phyloP scores from a whole-genome alignment of 2,329 filamentous ascomycete genomes.

The Capronia coronata region DNA sequence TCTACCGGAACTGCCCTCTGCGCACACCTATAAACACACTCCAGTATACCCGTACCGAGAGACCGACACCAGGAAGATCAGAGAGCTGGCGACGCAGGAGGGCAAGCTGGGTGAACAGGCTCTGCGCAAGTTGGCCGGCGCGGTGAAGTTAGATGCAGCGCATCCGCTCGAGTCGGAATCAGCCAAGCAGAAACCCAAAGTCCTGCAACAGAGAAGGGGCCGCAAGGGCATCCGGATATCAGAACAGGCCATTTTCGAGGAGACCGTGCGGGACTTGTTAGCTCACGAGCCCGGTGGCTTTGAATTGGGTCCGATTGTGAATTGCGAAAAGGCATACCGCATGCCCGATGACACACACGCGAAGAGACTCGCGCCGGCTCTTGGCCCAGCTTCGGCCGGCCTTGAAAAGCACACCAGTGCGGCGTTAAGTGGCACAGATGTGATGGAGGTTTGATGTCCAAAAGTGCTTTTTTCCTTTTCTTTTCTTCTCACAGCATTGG shows the following conservation, averaged over 20 bases:
- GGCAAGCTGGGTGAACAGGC: slow-evolving; percentile 60
- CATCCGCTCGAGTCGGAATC: slow-evolving; percentile 38
- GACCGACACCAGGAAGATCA: slow-evolving; percentile 52
- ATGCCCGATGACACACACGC: slow-evolving; percentile 34
- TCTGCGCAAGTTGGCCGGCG: slow-evolving; percentile 54
- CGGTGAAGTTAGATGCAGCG: slow-evolving; percentile 38
- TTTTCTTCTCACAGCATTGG: slow-evolving; percentile 21
- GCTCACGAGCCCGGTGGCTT: slow-evolving; percentile 35
- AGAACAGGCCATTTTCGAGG: slow-evolving; percentile 50
- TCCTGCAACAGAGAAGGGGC: slow-evolving; percentile 32
- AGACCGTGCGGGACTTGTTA: slow-evolving; percentile 48
- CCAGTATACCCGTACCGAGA: slow-evolving; percentile 54
- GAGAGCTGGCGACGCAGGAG: slow-evolving; percentile 59
- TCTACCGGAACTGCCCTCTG: slow-evolving; percentile 57
- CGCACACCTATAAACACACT: slow-evolving; percentile 58
- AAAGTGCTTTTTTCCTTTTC: slow-evolving; percentile 9
- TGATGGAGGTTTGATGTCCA: slow-evolving; percentile 18
- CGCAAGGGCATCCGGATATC: slow-evolving; percentile 21
- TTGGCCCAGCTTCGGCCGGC: slow-evolving; percentile 25
- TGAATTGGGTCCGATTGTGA: slow-evolving; percentile 49
- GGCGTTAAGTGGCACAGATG: slow-evolving; percentile 2
- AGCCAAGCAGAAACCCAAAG: slow-evolving; percentile 30
- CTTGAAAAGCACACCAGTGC: slow-evolving; percentile 25
- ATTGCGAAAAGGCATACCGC: slow-evolving; percentile 56
- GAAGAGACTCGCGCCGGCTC: slow-evolving; percentile 27